Evolutionary conservation across 1,284 basidiomycete genomes (phyloP).

Genomic region (Rhodotorula mucilaginosa): DNA sequence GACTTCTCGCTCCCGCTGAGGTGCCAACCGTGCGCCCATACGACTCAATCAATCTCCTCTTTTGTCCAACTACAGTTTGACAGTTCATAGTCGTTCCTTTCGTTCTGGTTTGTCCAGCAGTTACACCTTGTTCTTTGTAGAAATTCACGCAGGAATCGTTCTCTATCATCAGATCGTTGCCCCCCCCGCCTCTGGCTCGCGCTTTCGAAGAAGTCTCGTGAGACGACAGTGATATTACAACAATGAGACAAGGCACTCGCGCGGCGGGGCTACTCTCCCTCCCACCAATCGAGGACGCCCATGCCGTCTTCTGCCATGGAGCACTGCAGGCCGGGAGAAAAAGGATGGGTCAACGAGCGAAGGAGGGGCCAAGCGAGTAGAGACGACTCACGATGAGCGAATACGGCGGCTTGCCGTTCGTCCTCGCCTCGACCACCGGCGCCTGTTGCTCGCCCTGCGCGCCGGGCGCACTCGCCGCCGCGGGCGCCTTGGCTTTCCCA

Average conservation of each 20-base stretch:
- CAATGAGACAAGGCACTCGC: background rate
- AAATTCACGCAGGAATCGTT: background rate
- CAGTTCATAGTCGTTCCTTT: background rate
- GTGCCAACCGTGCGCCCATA: too few species aligned
- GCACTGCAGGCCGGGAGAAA: constrained; percentile 56
- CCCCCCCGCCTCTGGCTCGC: background rate
- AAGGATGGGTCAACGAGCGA: background rate
- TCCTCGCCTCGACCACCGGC: constrained; percentile 48
- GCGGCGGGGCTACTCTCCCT: constrained; percentile 17
- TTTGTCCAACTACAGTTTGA: too few species aligned
- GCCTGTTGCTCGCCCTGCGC: constrained; percentile 5
- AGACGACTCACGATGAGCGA: constrained; percentile 63
- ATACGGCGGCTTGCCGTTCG: constrained; percentile 65
- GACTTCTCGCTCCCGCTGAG: too few species aligned
- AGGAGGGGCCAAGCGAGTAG: background rate
- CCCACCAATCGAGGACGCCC: constrained; percentile 62
- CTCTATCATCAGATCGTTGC: background rate
- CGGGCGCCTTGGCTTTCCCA: constrained; percentile 54
- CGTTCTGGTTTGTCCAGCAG: background rate
- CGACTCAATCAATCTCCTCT: too few species aligned
- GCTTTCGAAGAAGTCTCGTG: background rate
- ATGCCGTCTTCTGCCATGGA: constrained; percentile 87
- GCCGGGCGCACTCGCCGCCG: constrained; percentile 3
- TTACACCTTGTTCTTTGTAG: background rate
- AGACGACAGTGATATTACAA: constrained; percentile 1